Percentiles rank a stretch among this genome's conserved stretches.
These are phyloP conservation scores for Gyrodon lividus DNA, from an alignment of 768 basidiomycete genomes.

Conservation along the genomic window DNA sequence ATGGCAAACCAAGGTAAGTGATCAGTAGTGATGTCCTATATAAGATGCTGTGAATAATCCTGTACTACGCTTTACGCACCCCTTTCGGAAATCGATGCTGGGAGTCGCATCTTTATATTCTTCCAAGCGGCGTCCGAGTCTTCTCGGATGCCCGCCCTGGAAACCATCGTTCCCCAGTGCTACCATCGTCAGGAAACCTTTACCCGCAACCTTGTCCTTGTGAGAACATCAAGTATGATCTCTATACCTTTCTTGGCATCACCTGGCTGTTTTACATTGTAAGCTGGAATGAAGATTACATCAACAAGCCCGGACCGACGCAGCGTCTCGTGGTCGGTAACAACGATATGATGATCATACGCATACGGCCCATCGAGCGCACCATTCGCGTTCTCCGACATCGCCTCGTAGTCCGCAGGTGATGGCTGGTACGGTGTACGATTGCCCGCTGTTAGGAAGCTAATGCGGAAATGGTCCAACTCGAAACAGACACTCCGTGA, in stretches of 20 bases:
- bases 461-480: neutral
- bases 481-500: neutral
- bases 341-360: neutral
- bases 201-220: neutral
- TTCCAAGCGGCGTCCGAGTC: neutral
- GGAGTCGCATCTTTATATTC: neutral
- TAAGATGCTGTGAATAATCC: neutral
- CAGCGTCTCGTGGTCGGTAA: neutral
- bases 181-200: neutral
- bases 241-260: neutral
- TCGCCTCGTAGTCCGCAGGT: neutral
- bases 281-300: neutral
- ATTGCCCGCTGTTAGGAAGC: neutral
- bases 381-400: neutral
- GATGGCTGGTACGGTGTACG: neutral
- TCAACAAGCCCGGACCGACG: neutral
- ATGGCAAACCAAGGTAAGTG: no score
- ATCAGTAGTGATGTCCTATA: no score
- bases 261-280: neutral
- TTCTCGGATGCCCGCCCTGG: neutral
- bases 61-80: neutral
- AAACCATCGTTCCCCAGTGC: neutral
- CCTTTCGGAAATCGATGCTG: neutral
- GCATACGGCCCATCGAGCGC: neutral
- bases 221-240: neutral